Percentiles rank a stretch among this genome's conserved stretches.
Conservation (phyloP, 257 asterid genomes). For the Solanum raphanifolium region DNA sequence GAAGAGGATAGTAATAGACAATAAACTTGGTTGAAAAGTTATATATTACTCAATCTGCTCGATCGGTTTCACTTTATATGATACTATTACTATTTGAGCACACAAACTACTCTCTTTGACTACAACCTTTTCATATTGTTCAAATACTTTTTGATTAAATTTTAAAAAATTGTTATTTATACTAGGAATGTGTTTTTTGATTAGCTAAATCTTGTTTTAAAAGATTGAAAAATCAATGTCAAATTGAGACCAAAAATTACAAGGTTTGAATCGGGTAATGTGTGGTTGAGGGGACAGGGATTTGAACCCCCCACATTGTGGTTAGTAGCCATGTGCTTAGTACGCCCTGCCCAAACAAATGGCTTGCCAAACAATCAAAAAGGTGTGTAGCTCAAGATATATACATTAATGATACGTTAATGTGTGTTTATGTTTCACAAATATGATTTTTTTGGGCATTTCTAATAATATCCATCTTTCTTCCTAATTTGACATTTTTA, state of each 20-base stretch:
- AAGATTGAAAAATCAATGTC: background rate
- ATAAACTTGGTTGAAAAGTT: background rate
- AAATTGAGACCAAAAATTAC: background rate
- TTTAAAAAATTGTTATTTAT: background rate
- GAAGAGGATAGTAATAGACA: background rate
- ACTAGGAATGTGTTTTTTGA: background rate
- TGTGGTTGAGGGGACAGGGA: background rate
- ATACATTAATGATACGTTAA: background rate
- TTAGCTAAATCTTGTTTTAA: background rate
- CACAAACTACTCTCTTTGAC: background rate
- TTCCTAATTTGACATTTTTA: background rate
- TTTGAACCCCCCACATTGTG: background rate
- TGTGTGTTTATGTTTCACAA: background rate
- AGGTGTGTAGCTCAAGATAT: background rate
- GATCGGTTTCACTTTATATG: background rate
- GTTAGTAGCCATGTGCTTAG: background rate
- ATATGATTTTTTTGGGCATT: background rate
- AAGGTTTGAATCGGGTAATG: background rate
- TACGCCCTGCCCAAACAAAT: background rate
- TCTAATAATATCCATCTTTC: background rate
- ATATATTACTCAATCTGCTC: background rate
- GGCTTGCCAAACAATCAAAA: background rate
- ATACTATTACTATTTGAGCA: background rate
- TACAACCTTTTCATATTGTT: background rate
- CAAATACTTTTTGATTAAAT: background rate